phyloP scores from a whole-genome alignment of 2,329 filamentous ascomycete species.

The Cladophialophora yegresii region DNA sequence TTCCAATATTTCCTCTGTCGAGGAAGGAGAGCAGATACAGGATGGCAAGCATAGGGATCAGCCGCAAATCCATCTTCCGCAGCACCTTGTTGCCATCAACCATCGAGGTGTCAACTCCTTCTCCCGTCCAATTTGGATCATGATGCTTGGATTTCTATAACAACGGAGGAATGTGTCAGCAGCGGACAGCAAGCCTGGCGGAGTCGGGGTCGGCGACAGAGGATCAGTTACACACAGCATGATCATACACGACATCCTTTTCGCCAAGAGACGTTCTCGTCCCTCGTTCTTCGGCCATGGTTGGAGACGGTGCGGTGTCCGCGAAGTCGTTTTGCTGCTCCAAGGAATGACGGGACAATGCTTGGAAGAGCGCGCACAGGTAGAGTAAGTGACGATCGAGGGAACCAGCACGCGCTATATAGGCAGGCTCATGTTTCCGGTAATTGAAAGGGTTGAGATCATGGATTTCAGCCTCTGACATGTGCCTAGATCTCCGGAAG shows the following conservation, averaged over 20 bases:
- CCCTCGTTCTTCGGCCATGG: constrained; percentile 6
- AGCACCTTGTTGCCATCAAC: constrained; percentile 24
- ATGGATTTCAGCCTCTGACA: constrained; percentile 15
- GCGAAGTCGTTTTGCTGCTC: not conserved
- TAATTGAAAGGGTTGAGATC: not conserved
- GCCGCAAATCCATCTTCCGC: constrained; percentile 44
- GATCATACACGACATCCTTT: constrained; percentile 11
- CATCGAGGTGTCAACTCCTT: constrained; percentile 23
- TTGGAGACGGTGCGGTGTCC: not conserved
- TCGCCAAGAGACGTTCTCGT: constrained; percentile 4
- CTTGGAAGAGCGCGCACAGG: not conserved
- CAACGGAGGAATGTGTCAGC: not conserved
- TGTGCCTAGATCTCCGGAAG: constrained; percentile 16
- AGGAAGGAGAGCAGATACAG: constrained; percentile 70
- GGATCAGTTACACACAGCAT: constrained; percentile 2
- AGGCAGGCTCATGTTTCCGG: constrained; percentile 1
- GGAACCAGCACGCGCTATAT: constrained; percentile 1
- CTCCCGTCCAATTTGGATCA: constrained; percentile 29
- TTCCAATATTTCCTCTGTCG: constrained; percentile 69
- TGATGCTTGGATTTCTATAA: constrained; percentile 22
- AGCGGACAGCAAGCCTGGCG: not conserved
- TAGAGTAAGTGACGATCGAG: not conserved
- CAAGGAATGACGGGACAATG: not conserved
- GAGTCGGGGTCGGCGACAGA: not conserved
- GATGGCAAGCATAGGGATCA: constrained; percentile 46